Percentiles rank a stretch among this genome's conserved stretches.
These are phyloP conservation scores for Corallochytrium limacisporum DNA, from an alignment of 78 protist species.

Conservation along the genomic window DNA sequence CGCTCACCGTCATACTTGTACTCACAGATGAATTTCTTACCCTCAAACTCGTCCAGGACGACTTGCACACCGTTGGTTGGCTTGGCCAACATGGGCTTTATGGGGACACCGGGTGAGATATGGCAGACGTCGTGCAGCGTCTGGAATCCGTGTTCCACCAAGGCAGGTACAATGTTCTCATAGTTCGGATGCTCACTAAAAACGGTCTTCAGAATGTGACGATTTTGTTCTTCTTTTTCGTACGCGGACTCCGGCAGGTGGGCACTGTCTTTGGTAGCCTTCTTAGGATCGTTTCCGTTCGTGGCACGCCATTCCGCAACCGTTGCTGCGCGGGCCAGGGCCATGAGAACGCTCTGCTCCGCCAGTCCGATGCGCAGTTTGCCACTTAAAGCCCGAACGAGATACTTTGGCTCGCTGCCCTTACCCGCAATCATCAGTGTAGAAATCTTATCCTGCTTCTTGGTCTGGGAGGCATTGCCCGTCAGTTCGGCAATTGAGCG, in stretches of 20 bases:
- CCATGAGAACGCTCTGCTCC: slow-evolving; percentile 70
- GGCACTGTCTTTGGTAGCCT: too few species aligned
- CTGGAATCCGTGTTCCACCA: slow-evolving; percentile 19
- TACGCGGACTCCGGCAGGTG: not conserved
- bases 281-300: too few species aligned
- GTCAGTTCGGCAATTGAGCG: slow-evolving; percentile 30
- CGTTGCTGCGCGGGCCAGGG: slow-evolving; percentile 72
- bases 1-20: slow-evolving; percentile 97
- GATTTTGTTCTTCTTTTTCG: not conserved
- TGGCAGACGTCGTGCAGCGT: slow-evolving; percentile 15
- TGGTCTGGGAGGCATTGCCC: slow-evolving; percentile 3
- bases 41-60: slow-evolving; percentile 63
- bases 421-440: not conserved
- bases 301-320: too few species aligned
- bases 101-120: slow-evolving; percentile 72
- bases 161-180: slow-evolving; percentile 43
- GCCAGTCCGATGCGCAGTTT: slow-evolving; percentile 90
- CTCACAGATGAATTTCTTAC: slow-evolving; percentile 77
- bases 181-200: slow-evolving; percentile 56
- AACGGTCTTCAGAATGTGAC: not conserved
- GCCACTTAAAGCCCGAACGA: slow-evolving; percentile 44
- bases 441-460: not conserved
- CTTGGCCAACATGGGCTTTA: slow-evolving; percentile 93
- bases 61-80: slow-evolving; percentile 67
- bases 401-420: slow-evolving; percentile 12